phyloP scores from a whole-genome alignment of 306 rosid genomes.

The Macrotyloma uniflorum region DNA sequence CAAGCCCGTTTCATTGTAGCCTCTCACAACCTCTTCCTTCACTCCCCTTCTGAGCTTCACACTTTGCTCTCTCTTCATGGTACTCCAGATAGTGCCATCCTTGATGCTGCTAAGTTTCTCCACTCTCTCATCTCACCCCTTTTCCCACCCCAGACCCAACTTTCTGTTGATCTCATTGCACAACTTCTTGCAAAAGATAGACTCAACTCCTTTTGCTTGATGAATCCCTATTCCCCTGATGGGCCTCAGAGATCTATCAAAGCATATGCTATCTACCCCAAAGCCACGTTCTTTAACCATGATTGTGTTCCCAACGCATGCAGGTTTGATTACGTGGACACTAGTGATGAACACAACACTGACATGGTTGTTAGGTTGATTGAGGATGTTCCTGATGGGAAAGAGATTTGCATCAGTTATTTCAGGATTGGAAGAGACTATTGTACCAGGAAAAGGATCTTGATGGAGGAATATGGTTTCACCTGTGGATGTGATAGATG shows the following conservation, averaged over 20 bases:
- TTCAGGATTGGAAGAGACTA: conserved; percentile 55
- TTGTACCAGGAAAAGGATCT: conserved; percentile 52
- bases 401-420: conserved; percentile 76
- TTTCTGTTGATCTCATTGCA: conserved; percentile 50
- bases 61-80: conserved; percentile 64
- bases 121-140: conserved; percentile 54
- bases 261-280: conserved; percentile 63
- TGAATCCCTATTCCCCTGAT: conserved; percentile 57
- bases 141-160: conserved; percentile 19
- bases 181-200: conserved; percentile 64
- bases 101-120: conserved; percentile 44
- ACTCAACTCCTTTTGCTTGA: conserved; percentile 68
- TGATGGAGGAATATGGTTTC: conserved; percentile 75
- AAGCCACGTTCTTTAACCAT: conserved; percentile 63
- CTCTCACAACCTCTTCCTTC: conserved; percentile 47
- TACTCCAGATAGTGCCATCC: conserved; percentile 21
- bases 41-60: conserved; percentile 42
- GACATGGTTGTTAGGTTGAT: conserved; percentile 66
- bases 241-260: conserved; percentile 60
- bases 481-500: conserved; percentile 72
- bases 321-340: conserved; percentile 68
- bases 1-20: conserved; percentile 68
- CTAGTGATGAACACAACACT: conserved; percentile 37
- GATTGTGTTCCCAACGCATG: conserved; percentile 83
- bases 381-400: conserved; percentile 60